These are phyloP conservation scores for Mrakia gelida DNA, from an alignment of 768 basidiomycete genomes.

Conservation along the genomic window DNA sequence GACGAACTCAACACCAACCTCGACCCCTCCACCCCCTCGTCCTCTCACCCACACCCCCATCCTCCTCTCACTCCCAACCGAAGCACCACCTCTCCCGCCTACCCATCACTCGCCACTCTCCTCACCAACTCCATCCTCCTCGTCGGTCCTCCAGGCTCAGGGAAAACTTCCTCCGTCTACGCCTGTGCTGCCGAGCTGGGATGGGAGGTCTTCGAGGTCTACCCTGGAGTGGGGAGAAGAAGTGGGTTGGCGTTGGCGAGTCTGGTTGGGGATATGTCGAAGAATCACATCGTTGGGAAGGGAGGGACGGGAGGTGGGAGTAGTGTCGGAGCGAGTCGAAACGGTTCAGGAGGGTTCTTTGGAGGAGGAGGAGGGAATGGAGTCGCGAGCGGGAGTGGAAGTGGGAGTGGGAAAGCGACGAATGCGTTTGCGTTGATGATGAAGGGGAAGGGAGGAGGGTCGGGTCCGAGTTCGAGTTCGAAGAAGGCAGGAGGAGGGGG, in stretches of 20 bases:
- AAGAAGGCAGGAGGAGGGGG: not conserved
- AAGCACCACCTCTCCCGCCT: not conserved
- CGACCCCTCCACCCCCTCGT: not conserved
- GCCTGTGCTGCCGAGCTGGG: conserved; percentile 89
- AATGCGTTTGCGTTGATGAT: conserved; percentile 16
- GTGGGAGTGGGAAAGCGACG: not conserved
- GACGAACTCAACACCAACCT: not conserved
- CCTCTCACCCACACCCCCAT: not conserved
- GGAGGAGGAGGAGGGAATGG: not conserved
- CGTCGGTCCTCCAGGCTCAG: conserved; percentile 72
- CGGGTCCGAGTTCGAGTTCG: not conserved
- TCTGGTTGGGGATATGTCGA: conserved; percentile 86
- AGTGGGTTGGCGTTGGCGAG: conserved; percentile 70
- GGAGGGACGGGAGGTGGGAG: conserved; percentile 28
- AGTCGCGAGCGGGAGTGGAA: no score
- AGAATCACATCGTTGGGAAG: conserved; percentile 70
- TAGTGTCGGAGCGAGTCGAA: not conserved
- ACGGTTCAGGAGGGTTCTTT: not conserved
- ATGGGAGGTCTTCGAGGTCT: conserved; percentile 95
- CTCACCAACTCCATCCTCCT: conserved; percentile 85
- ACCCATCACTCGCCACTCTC: conserved; percentile 37
- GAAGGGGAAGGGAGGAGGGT: not conserved
- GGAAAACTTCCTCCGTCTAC: conserved; percentile 89
- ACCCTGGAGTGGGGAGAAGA: conserved; percentile 89
- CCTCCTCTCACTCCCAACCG: not conserved